Conservation (phyloP, 345 rosid genomes). For the Boechera stricta region DNA sequence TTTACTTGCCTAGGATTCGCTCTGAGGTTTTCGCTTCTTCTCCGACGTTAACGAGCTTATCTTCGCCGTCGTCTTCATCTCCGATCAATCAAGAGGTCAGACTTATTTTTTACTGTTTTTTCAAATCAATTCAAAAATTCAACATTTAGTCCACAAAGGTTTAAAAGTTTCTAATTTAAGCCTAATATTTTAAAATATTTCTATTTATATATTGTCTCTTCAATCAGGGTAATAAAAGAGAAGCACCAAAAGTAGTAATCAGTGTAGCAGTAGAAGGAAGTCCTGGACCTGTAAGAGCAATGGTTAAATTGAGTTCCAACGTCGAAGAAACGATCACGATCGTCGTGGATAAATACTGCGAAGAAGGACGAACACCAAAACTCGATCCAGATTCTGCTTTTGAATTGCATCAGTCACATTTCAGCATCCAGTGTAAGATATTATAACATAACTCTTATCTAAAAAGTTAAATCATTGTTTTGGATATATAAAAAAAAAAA, state of each 20-base stretch:
- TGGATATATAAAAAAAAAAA: background rate
- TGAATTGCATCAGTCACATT: slow-evolving; percentile 78
- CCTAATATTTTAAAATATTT: too few species aligned
- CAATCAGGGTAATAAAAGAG: slow-evolving; percentile 36
- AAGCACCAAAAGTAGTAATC: slow-evolving; percentile 72
- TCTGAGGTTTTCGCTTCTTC: slow-evolving; percentile 52
- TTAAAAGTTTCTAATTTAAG: too few species aligned
- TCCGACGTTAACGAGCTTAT: slow-evolving; percentile 38
- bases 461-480: background rate
- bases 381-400: slow-evolving; percentile 49
- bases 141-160: background rate
- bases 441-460: background rate
- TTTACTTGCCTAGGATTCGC: slow-evolving; percentile 49
- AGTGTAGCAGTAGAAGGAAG: slow-evolving; percentile 90
- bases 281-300: slow-evolving; percentile 84
- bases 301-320: slow-evolving; percentile 74
- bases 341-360: slow-evolving; percentile 58
- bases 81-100: slow-evolving; percentile 56
- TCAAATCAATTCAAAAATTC: background rate
- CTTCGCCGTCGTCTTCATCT: slow-evolving; percentile 54
- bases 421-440: slow-evolving; percentile 76
- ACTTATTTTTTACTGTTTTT: slow-evolving; percentile 9
- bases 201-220: too few species aligned
- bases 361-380: slow-evolving; percentile 78
- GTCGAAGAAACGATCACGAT: slow-evolving; percentile 74